Evolutionary conservation across 2,329 filamentous ascomycete genomes (phyloP), one percentile per base, ranked within the genome.

Genomic region (Ustulina deusta): DNA sequence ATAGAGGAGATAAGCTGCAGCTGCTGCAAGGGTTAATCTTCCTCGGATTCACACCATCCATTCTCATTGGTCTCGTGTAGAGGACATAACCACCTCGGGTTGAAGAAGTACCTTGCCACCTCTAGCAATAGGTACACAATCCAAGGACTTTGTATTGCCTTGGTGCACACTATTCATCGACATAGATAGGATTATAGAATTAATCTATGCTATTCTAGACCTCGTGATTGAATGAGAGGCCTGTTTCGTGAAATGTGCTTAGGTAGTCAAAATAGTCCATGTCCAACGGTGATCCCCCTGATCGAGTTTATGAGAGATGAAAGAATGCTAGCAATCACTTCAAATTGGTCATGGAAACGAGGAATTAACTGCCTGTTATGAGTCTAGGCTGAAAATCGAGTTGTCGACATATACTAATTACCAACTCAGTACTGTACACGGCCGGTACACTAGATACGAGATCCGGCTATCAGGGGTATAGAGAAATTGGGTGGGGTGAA

Each of bases 401-500:
- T 32, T 6, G 17, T n/a, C 15, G 9, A 6, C 17, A 11, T 52
- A 20, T 10, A 44, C 7, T 10, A 44, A 9, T 32, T 20, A 34
- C 17, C n/a, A 2, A 20, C 15, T 6, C n/a, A 20, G 25, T 9
- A 17, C 4, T 44, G 40, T 44, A 9, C 17, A 44, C 9, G 9
- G 29, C 34, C 34, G 49, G 27, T n/a, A n/a, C n/a, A n/a, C n/a
- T n/a, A 5, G 27, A 32, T 51, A 32, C 27, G 29, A 5, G 34
- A 52, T n/a, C 17, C 17, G 17, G 17, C 29, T 52, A 34, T 52
- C 49, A 52, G 49, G 49, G 46, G 54, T 32, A 57, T 27, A 46
- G 55, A 34, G 46, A 46, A 58, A 59, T 52, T 36, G 36, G 46
- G 61, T 59, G 61, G 62, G 48, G 62, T 32, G 51, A 38, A 65